Evolutionary conservation across 2,329 filamentous ascomycete genomes (phyloP).

Genomic region (Aspergillus tanneri): DNA sequence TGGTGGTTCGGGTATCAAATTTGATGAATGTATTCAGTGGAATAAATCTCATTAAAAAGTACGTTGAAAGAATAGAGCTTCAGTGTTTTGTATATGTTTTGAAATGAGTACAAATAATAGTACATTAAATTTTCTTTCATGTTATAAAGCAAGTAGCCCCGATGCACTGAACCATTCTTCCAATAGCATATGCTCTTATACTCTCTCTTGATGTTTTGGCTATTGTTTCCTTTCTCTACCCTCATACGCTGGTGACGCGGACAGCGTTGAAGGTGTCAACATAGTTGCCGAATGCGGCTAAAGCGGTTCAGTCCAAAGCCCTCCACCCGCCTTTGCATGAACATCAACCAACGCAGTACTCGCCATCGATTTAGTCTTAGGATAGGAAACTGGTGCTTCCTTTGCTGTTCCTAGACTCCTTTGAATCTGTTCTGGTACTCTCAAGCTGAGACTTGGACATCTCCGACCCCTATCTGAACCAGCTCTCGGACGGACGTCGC

Average conservation of each 20-base stretch:
- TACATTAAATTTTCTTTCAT: too few species aligned
- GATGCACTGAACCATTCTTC: neutral
- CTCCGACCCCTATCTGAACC: neutral
- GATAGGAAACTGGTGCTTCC: too few species aligned
- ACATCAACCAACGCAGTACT: neutral
- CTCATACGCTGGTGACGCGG: neutral
- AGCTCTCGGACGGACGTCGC: neutral
- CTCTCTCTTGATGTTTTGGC: neutral
- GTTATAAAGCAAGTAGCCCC: too few species aligned
- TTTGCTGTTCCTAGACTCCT: too few species aligned
- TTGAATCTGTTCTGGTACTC: too few species aligned
- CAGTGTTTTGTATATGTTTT: too few species aligned
- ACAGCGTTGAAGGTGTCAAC: neutral
- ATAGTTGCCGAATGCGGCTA: constrained; percentile 17
- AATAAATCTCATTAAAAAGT: constrained; percentile 54
- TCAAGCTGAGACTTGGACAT: neutral
- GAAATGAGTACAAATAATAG: too few species aligned
- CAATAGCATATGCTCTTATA: neutral
- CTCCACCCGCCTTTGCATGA: constrained; percentile 7
- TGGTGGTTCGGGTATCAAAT: constrained; percentile 79
- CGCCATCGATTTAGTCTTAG: constrained; percentile 2
- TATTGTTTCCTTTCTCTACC: neutral
- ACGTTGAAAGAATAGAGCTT: constrained; percentile 1
- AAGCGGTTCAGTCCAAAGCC: constrained; percentile 9
- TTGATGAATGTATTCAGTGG: constrained; percentile 88